phyloP scores from a whole-genome alignment of 495 filamentous ascomycete genomes.

The Tuber microsphaerosporum region DNA sequence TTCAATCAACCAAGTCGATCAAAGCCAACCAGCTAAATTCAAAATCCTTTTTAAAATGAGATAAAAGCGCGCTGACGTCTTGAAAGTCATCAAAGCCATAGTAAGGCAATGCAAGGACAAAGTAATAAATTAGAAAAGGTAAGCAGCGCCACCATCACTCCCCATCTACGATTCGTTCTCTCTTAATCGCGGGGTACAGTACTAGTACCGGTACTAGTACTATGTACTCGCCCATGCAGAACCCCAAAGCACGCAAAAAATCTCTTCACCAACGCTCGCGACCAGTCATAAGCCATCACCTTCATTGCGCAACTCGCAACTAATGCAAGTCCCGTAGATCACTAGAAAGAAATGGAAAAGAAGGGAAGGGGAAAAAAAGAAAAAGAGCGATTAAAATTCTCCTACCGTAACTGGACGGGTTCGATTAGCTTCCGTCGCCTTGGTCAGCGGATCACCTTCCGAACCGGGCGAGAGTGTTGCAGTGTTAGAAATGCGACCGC shows the following conservation, averaged over 20 bases:
- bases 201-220: too few species aligned
- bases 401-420: neutral
- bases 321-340: neutral
- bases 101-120: neutral
- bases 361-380: neutral
- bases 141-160: neutral
- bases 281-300: neutral
- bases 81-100: neutral
- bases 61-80: neutral
- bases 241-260: neutral
- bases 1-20: neutral
- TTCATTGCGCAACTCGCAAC: constrained; percentile 1
- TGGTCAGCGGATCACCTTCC: constrained; percentile 3
- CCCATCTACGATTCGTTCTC: neutral
- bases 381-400: constrained; percentile 1
- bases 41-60: neutral
- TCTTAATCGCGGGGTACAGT: neutral
- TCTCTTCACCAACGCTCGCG: neutral
- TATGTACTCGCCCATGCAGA: neutral
- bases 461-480: neutral
- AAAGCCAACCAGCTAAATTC: neutral
- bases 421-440: neutral
- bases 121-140: neutral
- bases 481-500: neutral
- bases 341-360: too few species aligned